phyloP scores from a whole-genome alignment of 371 early-diverging fungal genomes.

The Rhizopus sp. region DNA sequence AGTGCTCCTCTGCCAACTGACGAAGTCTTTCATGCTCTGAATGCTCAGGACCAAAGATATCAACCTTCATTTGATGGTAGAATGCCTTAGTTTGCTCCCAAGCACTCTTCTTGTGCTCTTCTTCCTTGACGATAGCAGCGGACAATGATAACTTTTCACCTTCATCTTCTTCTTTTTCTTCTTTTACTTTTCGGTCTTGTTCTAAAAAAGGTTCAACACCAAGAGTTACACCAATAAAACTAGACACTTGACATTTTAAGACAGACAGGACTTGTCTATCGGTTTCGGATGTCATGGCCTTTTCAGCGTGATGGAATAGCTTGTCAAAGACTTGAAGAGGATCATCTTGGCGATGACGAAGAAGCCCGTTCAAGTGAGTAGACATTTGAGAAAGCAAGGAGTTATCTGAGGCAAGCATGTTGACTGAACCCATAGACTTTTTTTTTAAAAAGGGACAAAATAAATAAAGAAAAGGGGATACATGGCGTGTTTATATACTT shows the following conservation, averaged over 20 bases:
- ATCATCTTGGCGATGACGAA: conserved; percentile 12
- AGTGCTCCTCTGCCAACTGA: conserved; percentile 18
- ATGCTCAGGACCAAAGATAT: conserved; percentile 24
- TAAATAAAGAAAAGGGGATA: neutral
- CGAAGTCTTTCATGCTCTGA: conserved; percentile 23
- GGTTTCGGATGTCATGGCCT: conserved; percentile 37
- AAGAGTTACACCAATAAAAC: conserved; percentile 27
- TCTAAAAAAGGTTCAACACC: conserved; percentile 26
- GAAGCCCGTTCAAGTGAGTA: conserved; percentile 22
- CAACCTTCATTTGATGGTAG: conserved; percentile 11
- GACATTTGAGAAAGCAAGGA: conserved; percentile 24
- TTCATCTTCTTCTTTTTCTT: conserved; percentile 9
- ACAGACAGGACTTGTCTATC: conserved; percentile 45
- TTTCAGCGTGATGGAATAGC: conserved; percentile 39
- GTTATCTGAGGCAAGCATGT: conserved; percentile 11
- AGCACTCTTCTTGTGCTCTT: conserved; percentile 1
- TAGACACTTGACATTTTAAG: conserved; percentile 18
- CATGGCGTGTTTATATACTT: neutral
- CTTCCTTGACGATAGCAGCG: conserved; percentile 19
- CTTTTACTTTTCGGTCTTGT: conserved; percentile 4
- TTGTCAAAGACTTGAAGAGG: conserved; percentile 22
- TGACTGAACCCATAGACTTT: conserved; percentile 31
- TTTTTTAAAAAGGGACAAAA: neutral
- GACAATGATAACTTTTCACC: conserved; percentile 32
- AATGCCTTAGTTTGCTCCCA: conserved; percentile 16